These are phyloP conservation scores for Colletotrichum sidae DNA, from an alignment of 2,329 filamentous ascomycete genomes.

Conservation along the genomic window DNA sequence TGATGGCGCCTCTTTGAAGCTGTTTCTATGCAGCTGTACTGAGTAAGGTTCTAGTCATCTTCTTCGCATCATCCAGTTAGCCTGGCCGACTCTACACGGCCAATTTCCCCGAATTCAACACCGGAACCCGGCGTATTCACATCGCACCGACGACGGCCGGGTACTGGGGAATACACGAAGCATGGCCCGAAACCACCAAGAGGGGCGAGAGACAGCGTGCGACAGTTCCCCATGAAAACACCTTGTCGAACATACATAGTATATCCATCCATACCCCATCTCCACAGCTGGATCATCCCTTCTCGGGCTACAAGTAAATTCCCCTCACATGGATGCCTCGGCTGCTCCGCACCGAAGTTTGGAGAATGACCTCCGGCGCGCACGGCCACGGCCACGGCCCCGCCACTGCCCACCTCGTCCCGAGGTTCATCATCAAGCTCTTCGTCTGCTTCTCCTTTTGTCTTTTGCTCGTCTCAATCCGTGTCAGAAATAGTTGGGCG, in stretches of 20 bases:
- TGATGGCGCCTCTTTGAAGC: neutral
- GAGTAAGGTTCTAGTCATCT: too few species aligned
- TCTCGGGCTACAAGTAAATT: neutral
- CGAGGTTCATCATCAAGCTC: slow-evolving; percentile 29
- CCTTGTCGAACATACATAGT: neutral
- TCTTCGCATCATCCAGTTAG: neutral
- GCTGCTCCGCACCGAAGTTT: slow-evolving; percentile 26
- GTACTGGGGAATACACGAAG: too few species aligned
- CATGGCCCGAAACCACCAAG: too few species aligned
- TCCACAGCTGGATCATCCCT: neutral
- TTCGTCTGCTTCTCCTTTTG: slow-evolving; percentile 1
- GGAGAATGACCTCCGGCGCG: slow-evolving; percentile 21
- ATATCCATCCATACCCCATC: neutral
- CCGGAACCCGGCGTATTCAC: too few species aligned
- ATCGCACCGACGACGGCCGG: too few species aligned
- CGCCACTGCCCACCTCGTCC: slow-evolving; percentile 26
- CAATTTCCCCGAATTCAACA: too few species aligned
- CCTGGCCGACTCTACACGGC: too few species aligned
- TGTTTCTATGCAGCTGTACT: too few species aligned
- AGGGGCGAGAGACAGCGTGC: neutral
- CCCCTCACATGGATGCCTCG: slow-evolving; percentile 35
- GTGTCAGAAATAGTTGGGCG: slow-evolving; percentile 8
- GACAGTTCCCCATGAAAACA: neutral
- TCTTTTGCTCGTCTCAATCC: neutral
- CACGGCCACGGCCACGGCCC: slow-evolving; percentile 34